Percentiles rank a stretch among this genome's conserved stretches.
Conservation (phyloP, 768 basidiomycete species). For the Dictyophora rubrovolvata region DNA sequence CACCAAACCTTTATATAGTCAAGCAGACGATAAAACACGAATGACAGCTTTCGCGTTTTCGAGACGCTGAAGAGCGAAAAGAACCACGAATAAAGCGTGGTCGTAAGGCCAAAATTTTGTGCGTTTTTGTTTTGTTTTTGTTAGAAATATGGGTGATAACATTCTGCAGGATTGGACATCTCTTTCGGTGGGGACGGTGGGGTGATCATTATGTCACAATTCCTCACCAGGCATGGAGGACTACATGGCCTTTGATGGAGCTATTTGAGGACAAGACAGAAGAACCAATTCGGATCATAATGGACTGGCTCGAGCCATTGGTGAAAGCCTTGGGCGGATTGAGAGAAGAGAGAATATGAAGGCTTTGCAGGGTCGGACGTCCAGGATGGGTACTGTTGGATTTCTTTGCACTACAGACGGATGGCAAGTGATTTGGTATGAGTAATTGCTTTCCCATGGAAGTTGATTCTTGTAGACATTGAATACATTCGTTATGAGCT, state of each 20-base stretch:
- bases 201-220: too few species aligned
- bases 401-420: slow-evolving; percentile 54
- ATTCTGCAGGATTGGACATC: too few species aligned
- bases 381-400: slow-evolving; percentile 53
- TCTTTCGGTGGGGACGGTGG: too few species aligned
- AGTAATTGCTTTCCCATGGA: background rate
- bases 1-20: too few species aligned
- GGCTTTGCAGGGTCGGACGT: slow-evolving; percentile 29
- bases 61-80: too few species aligned
- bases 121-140: too few species aligned
- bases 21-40: too few species aligned
- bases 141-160: too few species aligned
- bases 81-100: too few species aligned
- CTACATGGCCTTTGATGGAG: slow-evolving; percentile 35
- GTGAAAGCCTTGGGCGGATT: slow-evolving; percentile 43
- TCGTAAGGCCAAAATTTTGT: too few species aligned
- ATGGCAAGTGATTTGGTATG: slow-evolving; percentile 31
- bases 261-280: slow-evolving; percentile 28
- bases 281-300: slow-evolving; percentile 26
- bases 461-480: slow-evolving; percentile 33
- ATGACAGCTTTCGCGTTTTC: too few species aligned
- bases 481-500: slow-evolving; percentile 66
- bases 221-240: too few species aligned
- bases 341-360: slow-evolving; percentile 31
- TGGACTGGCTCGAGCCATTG: slow-evolving; percentile 49